Percentiles rank a stretch among this genome's conserved stretches.
These are phyloP conservation scores for Hyparrhenia diplandra DNA, from an alignment of 176 grass and related monocot species.

Conservation along the genomic window DNA sequence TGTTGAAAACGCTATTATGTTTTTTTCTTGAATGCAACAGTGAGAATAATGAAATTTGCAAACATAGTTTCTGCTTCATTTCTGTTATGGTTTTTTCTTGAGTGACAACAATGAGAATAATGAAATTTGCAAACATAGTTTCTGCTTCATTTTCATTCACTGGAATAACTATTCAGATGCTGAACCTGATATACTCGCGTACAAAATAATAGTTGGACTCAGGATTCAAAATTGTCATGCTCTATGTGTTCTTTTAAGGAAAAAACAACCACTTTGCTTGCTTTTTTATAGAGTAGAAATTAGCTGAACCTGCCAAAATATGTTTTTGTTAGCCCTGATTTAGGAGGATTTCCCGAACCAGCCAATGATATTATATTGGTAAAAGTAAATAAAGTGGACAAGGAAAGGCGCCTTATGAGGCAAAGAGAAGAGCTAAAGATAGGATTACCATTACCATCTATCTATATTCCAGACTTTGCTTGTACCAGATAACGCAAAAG, in stretches of 20 bases:
- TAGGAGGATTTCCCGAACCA: neutral
- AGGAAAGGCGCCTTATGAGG: neutral
- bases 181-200: neutral
- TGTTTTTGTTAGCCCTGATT: neutral
- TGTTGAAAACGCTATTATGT: neutral
- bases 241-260: neutral
- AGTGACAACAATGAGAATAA: neutral
- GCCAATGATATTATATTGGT: neutral
- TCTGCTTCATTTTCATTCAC: neutral
- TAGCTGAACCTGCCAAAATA: neutral
- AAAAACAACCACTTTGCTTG: neutral
- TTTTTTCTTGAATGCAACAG: neutral
- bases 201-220: neutral
- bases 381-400: neutral
- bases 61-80: neutral
- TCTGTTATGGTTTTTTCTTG: no score
- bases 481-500: slow-evolving; percentile 11
- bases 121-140: neutral
- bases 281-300: neutral
- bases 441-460: slow-evolving; percentile 20
- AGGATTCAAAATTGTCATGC: neutral
- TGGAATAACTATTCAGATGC: neutral
- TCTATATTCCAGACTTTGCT: neutral
- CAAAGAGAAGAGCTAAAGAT: neutral
- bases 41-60: neutral